Evolutionary conservation across 202 grass and related monocot species (phyloP).

Genomic region (Panicum virgatum): DNA sequence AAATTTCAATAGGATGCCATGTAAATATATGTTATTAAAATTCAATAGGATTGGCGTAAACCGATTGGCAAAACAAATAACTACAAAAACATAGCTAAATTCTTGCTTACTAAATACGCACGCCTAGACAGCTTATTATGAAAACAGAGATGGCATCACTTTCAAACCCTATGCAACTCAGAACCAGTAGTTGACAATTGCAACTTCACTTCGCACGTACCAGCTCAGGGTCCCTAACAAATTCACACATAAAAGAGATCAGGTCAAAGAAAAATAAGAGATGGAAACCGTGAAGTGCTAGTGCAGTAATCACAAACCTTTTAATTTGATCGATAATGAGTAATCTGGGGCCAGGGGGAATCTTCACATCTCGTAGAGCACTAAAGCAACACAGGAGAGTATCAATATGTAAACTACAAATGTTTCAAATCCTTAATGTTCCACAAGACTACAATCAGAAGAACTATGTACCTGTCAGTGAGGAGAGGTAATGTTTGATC

Average conservation of each 20-base stretch:
- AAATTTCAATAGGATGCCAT: conserved; percentile 10
- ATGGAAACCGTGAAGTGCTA: background rate
- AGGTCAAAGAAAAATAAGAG: conserved; percentile 14
- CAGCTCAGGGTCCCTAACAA: conserved; percentile 61
- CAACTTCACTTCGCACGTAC: conserved; percentile 42
- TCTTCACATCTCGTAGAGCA: conserved; percentile 93
- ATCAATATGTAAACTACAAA: conserved; percentile 15
- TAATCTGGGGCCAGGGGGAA: conserved; percentile 88
- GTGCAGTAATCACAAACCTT: conserved; percentile 51
- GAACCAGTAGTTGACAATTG: background rate
- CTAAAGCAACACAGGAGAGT: conserved; percentile 40
- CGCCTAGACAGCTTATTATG: too few species aligned
- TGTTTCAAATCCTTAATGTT: background rate
- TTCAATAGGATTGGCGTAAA: conserved; percentile 9
- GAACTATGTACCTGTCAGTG: conserved; percentile 59
- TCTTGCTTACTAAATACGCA: background rate
- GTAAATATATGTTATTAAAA: conserved; percentile 29
- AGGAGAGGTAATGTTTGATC: conserved; percentile 87
- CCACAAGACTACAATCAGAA: background rate
- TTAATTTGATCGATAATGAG: conserved; percentile 89
- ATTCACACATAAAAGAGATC: background rate
- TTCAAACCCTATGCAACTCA: conserved; percentile 24
- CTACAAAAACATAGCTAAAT: conserved; percentile 4
- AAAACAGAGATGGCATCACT: conserved; percentile 26
- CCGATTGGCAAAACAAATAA: conserved; percentile 7